Conservation (phyloP, 2,329 filamentous ascomycete genomes). For the Graphilbum fragrans region DNA sequence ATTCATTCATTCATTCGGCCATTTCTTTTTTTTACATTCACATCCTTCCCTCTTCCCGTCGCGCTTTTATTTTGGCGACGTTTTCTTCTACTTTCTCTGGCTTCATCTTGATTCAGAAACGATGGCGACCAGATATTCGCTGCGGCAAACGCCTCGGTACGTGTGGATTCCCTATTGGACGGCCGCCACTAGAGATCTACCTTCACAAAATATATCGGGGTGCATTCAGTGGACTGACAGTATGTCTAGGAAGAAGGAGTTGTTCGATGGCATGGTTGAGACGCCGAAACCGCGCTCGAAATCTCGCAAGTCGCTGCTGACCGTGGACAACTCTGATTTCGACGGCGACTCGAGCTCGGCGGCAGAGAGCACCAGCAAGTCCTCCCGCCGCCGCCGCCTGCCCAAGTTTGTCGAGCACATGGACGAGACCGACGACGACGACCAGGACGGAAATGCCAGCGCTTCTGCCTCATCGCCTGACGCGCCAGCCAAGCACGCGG, state of each 20-base stretch:
- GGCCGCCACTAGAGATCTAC: not conserved
- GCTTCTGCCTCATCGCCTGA: not conserved
- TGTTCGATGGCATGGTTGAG: slow-evolving; percentile 49
- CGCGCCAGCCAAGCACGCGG: not conserved
- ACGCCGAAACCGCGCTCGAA: slow-evolving; percentile 37
- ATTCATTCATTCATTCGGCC: not conserved
- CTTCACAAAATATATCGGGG: not conserved
- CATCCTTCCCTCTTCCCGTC: too few species aligned
- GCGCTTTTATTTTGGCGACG: not conserved
- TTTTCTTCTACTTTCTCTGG: not conserved
- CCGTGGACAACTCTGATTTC: slow-evolving; percentile 29
- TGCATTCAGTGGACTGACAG: slow-evolving; percentile 3
- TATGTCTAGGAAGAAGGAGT: slow-evolving; percentile 41
- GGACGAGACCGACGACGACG: slow-evolving; percentile 29
- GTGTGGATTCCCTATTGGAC: too few species aligned
- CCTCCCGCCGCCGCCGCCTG: slow-evolving; percentile 29
- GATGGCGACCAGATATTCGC: slow-evolving; percentile 19
- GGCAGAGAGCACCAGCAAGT: slow-evolving; percentile 21
- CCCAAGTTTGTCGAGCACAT: slow-evolving; percentile 38
- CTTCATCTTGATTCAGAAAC: not conserved
- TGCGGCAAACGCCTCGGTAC: slow-evolving; percentile 20
- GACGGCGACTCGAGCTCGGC: slow-evolving; percentile 38
- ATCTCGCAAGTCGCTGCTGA: slow-evolving; percentile 35
- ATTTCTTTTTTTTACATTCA: not conserved
- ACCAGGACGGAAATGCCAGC: not conserved